Percentiles rank a stretch among this genome's conserved stretches.
phyloP scores from a whole-genome alignment of 495 filamentous ascomycete genomes.

The Pyronema omphalodes region DNA sequence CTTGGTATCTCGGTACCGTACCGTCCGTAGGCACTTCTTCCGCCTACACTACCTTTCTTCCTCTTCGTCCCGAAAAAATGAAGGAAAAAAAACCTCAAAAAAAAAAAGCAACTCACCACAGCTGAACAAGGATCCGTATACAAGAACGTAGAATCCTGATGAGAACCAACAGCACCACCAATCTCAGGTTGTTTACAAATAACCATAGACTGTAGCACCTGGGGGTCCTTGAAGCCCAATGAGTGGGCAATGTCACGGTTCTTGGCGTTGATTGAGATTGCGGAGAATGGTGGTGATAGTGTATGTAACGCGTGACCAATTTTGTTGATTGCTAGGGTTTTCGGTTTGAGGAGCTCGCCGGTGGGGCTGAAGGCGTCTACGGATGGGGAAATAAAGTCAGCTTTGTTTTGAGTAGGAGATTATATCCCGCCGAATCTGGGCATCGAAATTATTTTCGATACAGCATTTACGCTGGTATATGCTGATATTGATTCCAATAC shows the following conservation, averaged over 20 bases:
- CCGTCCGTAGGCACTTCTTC: neutral
- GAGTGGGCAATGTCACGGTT: slow-evolving; percentile 45
- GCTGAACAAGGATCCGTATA: slow-evolving; percentile 83
- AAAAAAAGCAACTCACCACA: slow-evolving; percentile 27
- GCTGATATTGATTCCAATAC: too few species aligned
- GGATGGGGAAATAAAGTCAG: neutral
- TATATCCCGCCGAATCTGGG: too few species aligned
- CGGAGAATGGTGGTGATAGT: slow-evolving; percentile 50
- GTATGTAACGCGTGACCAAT: slow-evolving; percentile 83
- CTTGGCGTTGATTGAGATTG: slow-evolving; percentile 35
- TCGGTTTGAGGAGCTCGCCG: slow-evolving; percentile 51
- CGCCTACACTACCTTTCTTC: neutral
- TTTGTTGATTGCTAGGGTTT: slow-evolving; percentile 76
- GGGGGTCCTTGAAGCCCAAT: slow-evolving; percentile 57
- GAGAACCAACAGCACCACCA: slow-evolving; percentile 66
- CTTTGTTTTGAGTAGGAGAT: too few species aligned
- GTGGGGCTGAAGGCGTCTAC: slow-evolving; percentile 41
- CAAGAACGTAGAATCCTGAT: slow-evolving; percentile 82
- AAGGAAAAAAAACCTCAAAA: too few species aligned
- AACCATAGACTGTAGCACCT: slow-evolving; percentile 79
- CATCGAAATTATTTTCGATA: too few species aligned
- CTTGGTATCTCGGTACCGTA: too few species aligned
- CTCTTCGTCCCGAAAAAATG: neutral
- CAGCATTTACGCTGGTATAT: too few species aligned
- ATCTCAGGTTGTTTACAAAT: slow-evolving; percentile 98